A percentile compares a stretch with the other conserved stretches of the same genome.
Evolutionary conservation across 2,329 filamentous ascomycete genomes (phyloP).

Genomic region (Botrytis sinoallii): DNA sequence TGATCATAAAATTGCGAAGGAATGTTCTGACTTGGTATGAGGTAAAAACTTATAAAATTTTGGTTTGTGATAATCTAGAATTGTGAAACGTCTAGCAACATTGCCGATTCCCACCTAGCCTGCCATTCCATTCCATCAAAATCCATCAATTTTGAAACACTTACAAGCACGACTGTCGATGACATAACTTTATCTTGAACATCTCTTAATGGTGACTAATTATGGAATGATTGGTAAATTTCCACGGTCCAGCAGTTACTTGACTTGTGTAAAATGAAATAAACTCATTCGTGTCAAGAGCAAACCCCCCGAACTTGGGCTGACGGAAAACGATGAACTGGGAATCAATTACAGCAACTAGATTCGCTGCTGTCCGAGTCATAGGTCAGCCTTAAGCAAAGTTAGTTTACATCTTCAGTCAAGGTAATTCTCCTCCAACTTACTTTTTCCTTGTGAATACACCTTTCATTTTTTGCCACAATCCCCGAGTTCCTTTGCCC

Average conservation of each 20-base stretch:
- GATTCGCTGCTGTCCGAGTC: neutral
- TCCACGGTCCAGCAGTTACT: neutral
- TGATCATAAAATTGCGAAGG: neutral
- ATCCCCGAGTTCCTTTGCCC: neutral
- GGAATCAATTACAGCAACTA: neutral
- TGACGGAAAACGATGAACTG: neutral
- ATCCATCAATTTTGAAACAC: neutral
- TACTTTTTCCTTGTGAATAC: constrained; percentile 1
- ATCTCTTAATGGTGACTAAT: neutral
- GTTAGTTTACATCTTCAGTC: neutral
- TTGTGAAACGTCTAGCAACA: neutral
- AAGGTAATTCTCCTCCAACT: neutral
- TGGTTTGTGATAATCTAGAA: neutral
- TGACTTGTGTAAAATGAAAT: neutral
- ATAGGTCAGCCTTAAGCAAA: neutral
- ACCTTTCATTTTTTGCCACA: constrained; percentile 6
- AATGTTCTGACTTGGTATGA: neutral
- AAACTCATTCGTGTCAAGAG: neutral
- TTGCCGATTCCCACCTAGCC: no score
- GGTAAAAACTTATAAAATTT: neutral
- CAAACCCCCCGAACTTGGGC: neutral
- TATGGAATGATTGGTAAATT: neutral
- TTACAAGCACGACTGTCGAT: neutral
- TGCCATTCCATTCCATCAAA: neutral
- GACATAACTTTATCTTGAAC: neutral